Base-by-base conservation (phyloP, 306 rosid species). In the Pyrus pyrifolia region DNA sequence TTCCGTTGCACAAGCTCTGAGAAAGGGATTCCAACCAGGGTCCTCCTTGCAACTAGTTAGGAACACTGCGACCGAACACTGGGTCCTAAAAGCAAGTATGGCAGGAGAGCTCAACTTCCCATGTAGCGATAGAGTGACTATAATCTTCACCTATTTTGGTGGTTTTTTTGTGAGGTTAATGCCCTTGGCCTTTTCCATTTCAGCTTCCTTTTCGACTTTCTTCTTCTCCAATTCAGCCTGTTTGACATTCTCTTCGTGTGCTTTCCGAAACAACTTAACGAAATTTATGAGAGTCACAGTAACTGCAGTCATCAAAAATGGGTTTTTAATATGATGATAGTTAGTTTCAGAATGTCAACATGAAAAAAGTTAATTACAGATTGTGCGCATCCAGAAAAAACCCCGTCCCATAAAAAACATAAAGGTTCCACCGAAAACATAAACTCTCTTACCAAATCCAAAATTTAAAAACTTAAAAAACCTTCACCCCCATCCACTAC, bases 211-310 rank as follows among this genome's bases (percentile, higher is more conserved):
- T 68, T 79, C 91, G 7, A 89, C 93, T 79, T 88, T 96, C 88
- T 96, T 96, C 86, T 80, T 91, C 84, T 96, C 98, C 86, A 88
- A 60, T 80, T 96, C 99, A 69, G 91, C 96, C 85, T 92, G 98
- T 80, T 92, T 96, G 86, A 73, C 25, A 79, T 96, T 96, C 88
- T 96, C 99, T 69, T 92, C 98, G 11, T 92, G 97, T 35, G 98
- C 99, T 88, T 89, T 96, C 83, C 97, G 91, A 76, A 96, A 96
- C 87, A 92, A 73, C 82, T 96, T 88, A 78, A 77, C 78, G 76
- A 96, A 96, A 75, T 91, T 96, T 77, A 89, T 75, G 70, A 96
- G 90, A 51, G 98, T 96, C 29, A 80, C 83, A 14, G 96, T 89
- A 78, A 96, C 99, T 96, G 97, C 88, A 89, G 75, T 81, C 64